Evolutionary conservation across 129 eudicot genomes (phyloP).

Genomic region (Saussurea involucrata): DNA sequence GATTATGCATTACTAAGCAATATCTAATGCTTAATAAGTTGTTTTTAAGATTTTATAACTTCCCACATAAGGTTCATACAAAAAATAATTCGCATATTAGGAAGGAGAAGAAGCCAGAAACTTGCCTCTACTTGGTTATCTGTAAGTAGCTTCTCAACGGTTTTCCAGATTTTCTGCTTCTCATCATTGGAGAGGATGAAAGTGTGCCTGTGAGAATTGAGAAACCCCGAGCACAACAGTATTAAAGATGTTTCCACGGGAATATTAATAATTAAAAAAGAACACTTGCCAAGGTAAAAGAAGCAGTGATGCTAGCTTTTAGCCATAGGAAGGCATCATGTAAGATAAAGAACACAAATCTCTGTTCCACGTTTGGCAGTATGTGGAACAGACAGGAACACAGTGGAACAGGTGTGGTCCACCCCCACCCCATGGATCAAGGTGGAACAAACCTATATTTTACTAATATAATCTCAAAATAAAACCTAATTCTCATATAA

Average conservation of each 20-base stretch:
- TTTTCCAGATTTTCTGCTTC: conserved; percentile 75
- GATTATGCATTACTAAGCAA: not conserved
- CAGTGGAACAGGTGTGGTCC: no score
- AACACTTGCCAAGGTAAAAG: not conserved
- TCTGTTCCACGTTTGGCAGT: no score
- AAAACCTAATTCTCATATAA: no score
- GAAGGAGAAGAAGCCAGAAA: conserved; percentile 1
- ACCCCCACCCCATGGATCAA: no score
- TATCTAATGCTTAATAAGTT: not conserved
- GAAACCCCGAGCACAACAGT: not conserved
- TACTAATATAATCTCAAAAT: no score
- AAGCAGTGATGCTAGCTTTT: not conserved
- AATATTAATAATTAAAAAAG: not conserved
- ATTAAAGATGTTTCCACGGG: not conserved
- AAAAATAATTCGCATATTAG: not conserved
- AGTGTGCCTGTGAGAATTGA: conserved; percentile 58
- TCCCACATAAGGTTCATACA: not conserved
- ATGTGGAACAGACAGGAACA: no score
- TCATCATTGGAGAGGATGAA: conserved; percentile 63
- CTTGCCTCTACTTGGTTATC: conserved; percentile 95
- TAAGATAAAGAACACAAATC: no score
- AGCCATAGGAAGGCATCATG: no score
- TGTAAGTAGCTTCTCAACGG: conserved; percentile 78
- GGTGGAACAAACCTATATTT: no score
- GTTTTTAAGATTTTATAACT: not conserved